Conservation (phyloP, 1,284 basidiomycete species). For the Agaricales sp. region DNA sequence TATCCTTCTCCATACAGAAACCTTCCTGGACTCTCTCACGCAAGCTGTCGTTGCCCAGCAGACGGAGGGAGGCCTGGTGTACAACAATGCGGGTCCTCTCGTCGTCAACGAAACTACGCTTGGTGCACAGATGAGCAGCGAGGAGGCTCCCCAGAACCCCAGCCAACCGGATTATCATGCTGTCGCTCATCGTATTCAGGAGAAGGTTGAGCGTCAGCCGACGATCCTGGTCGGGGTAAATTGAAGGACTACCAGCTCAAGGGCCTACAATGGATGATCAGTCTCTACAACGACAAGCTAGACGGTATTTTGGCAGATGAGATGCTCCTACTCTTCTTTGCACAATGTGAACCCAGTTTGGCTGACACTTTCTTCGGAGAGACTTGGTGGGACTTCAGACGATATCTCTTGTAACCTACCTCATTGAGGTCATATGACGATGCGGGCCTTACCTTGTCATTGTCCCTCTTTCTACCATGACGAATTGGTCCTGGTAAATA, state of each 20-base stretch:
- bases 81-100: neutral
- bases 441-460: constrained; percentile 96
- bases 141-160: constrained; percentile 55
- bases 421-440: constrained; percentile 89
- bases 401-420: constrained; percentile 92
- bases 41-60: constrained; percentile 95
- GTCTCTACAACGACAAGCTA: constrained; percentile 96
- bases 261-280: constrained; percentile 97
- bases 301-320: constrained; percentile 97
- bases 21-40: constrained; percentile 91
- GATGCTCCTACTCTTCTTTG: no score
- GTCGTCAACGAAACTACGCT: constrained; percentile 75
- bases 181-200: constrained; percentile 89
- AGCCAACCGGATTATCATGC: constrained; percentile 94
- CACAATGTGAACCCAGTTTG: no score
- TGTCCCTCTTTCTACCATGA: constrained; percentile 96
- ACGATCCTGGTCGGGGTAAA: constrained; percentile 74
- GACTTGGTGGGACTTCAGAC: constrained; percentile 97
- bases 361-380: constrained; percentile 36
- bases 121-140: constrained; percentile 64
- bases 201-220: constrained; percentile 83
- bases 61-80: constrained; percentile 70
- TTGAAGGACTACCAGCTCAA: constrained; percentile 92
- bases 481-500: constrained; percentile 97
- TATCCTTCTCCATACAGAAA: constrained; percentile 88